Evolutionary conservation across 192 early-diverging fungal species (phyloP).

Genomic region (Entrophospora sp.): DNA sequence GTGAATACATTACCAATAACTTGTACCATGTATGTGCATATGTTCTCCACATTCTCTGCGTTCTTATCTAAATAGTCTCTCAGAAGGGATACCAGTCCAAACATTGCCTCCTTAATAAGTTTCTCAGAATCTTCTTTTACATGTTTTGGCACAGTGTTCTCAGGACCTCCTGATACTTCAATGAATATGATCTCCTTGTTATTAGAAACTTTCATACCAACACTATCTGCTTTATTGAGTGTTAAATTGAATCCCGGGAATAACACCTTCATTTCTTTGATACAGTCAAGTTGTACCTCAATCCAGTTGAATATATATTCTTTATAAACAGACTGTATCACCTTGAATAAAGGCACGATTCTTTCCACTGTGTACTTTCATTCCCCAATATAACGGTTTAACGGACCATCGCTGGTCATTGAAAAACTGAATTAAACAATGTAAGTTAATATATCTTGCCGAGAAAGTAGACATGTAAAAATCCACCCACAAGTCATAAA

Average conservation of each 20-base stretch:
- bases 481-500: neutral
- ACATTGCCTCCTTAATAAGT: constrained; percentile 6
- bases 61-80: constrained; percentile 3
- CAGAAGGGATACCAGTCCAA: constrained; percentile 1
- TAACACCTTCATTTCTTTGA: constrained; percentile 1
- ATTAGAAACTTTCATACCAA: neutral
- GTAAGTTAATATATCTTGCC: neutral
- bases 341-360: constrained; percentile 10
- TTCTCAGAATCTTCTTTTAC: no score
- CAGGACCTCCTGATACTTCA: no score
- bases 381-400: neutral
- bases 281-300: neutral
- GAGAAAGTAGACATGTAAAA: neutral
- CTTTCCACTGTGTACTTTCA: constrained; percentile 3
- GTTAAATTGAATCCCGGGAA: constrained; percentile 2
- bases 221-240: neutral
- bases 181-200: neutral
- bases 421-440: constrained; percentile 11
- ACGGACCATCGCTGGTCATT: neutral
- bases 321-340: neutral
- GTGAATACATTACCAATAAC: constrained; percentile 8
- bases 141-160: no score
- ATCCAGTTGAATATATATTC: constrained; percentile 11
- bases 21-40: neutral
- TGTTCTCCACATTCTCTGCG: neutral